Evolutionary conservation across 371 early-diverging fungal genomes (phyloP).

Genomic region (Mortierella sp.): DNA sequence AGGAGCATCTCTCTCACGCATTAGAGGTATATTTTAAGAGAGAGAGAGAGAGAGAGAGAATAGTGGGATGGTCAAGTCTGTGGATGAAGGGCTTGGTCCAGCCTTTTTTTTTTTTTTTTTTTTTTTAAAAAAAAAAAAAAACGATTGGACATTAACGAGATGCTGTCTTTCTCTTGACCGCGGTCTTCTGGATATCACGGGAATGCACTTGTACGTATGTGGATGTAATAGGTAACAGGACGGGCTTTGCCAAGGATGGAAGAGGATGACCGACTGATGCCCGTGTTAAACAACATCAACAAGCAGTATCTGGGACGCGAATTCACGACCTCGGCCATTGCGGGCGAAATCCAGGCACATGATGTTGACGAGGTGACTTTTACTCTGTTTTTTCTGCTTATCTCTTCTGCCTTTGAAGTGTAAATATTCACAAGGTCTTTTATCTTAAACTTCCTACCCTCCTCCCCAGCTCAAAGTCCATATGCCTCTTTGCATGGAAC

Average conservation of each 20-base stretch:
- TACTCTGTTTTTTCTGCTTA: not conserved
- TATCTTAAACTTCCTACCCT: not conserved
- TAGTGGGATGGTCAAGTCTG: not conserved
- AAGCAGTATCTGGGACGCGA: slow-evolving; percentile 81
- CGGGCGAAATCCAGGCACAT: slow-evolving; percentile 68
- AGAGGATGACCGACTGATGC: slow-evolving; percentile 92
- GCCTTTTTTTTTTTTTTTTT: not conserved
- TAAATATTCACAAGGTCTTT: not conserved
- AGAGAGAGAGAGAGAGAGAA: not conserved
- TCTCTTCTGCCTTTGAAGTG: not conserved
- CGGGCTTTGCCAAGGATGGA: slow-evolving; percentile 88
- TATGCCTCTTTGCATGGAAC: slow-evolving; percentile 95
- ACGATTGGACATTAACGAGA: not conserved
- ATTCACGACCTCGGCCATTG: slow-evolving; percentile 58
- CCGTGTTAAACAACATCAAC: slow-evolving; percentile 87
- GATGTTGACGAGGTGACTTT: slow-evolving; percentile 71
- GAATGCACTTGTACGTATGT: too few relatives aligned
- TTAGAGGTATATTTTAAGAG: slow-evolving; percentile 61
- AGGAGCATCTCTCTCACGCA: slow-evolving; percentile 61
- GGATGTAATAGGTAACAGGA: slow-evolving; percentile 66
- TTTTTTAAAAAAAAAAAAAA: not conserved
- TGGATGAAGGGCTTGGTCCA: too few relatives aligned
- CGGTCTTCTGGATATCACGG: too few relatives aligned
- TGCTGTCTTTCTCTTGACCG: slow-evolving; percentile 9
- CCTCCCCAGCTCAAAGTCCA: slow-evolving; percentile 62